Base-by-base conservation (phyloP, 176 grass and related monocot genomes). In the Avena eriantha region DNA sequence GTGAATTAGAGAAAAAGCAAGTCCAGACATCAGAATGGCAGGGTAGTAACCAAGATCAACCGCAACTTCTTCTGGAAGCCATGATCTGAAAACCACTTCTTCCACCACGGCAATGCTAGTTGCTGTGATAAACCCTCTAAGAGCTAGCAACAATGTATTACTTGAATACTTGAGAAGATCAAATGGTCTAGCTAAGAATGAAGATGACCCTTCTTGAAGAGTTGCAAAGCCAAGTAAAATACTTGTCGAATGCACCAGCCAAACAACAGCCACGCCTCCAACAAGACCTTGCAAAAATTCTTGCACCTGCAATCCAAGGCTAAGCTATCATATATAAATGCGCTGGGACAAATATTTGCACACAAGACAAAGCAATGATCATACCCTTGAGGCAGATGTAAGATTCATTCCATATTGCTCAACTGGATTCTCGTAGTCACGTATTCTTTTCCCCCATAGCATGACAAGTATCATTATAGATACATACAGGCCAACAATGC, bases 391-490 rank as follows among this genome's bases (percentile, higher is more conserved):
- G 33, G 76, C 16, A 76, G 90, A 97, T 75, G 80, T 65, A 78
- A 96, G 65, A 84, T 96, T 82, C 77, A 98, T 88, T 36, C 97
- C 97, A 76, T 98, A 98, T 84, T 93, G 94, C 81, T 87, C 88
- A 69, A 98, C 80, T 51, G 97, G 97, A 89, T 98, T 58, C 12
- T 91, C 90, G 17, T 96, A 98, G 47, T 85, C 92, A 46, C 92
- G 86, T 88, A 98, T 96, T 88, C 93, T 91, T 93, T 94, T 98
- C 69, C 97, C 97, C 97, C 97, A 98, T 79, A 91, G 60, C 85
- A 96, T 89, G 72, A 96, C 84, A 91, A 96, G 94, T 81, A 96
- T 88, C 76, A 78, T 96, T 80, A 92, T 81, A 67, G 97, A 92
- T 35, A 87, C 79, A 57, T 94, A 96, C 31, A 98, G 89, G 61